Evolutionary conservation across 148 eudicot species (phyloP).

Genomic region (Pharnaceum exiguum): DNA sequence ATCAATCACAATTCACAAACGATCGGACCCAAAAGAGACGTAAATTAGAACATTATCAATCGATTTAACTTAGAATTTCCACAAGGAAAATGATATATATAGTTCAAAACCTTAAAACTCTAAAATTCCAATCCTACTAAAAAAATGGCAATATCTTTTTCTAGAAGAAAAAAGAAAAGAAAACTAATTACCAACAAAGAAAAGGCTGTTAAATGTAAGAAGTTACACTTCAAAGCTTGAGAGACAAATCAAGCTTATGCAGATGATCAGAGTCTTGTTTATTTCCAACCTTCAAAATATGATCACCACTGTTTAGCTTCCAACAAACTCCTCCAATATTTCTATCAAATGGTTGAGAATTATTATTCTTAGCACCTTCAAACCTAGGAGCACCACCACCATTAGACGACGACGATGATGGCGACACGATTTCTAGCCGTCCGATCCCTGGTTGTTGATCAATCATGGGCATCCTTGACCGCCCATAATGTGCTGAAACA

Average conservation of each 20-base stretch:
- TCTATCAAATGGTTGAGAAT: conserved; percentile 27
- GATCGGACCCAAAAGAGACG: too few relatives aligned
- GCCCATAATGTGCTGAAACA: conserved; percentile 25
- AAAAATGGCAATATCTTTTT: too few relatives aligned
- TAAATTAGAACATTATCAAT: too few relatives aligned
- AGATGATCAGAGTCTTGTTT: conserved; percentile 55
- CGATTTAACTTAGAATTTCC: too few relatives aligned
- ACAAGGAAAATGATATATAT: too few relatives aligned
- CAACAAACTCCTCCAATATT: conserved; percentile 20
- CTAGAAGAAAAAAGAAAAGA: conserved; percentile 3
- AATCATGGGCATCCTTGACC: conserved; percentile 42
- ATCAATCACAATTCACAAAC: too few relatives aligned
- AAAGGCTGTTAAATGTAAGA: background rate
- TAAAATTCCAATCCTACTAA: too few relatives aligned
- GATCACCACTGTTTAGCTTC: conserved; percentile 17
- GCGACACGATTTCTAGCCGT: conserved; percentile 33
- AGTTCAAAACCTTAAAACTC: too few relatives aligned
- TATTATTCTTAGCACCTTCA: conserved; percentile 28
- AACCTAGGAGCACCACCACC: conserved; percentile 48
- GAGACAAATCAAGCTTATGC: conserved; percentile 74
- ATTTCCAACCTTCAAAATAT: conserved; percentile 17
- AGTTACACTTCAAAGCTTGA: conserved; percentile 42
- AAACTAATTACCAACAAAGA: conserved; percentile 1
- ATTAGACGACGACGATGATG: conserved; percentile 16
- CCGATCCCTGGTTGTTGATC: conserved; percentile 55